Evolutionary conservation across 257 asterid species (phyloP), one percentile per base, ranked within the genome.

Genomic region (Nicotiana noctiflora): DNA sequence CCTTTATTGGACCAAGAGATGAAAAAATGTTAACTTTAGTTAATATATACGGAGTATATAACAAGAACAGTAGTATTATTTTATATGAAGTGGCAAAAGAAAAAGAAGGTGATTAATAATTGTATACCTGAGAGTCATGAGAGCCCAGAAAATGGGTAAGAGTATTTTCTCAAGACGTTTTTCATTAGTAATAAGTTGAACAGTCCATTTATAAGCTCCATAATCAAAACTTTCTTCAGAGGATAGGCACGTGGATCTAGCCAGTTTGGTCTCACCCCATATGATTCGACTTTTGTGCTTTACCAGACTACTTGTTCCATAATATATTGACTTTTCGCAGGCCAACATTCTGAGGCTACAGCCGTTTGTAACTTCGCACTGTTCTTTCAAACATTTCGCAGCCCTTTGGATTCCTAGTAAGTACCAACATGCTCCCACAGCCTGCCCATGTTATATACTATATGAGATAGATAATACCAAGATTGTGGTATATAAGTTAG

Each of bases 61-160:
- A 25, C 27, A 25, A 25, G 1, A 0, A 29, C n/a, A 2, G 2
- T 1, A 29, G 31, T 29, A 29, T 31, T 31, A 29, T 29, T 29
- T 29, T 29, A 6, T 31, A 31, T 31, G 6, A 31, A 31, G 5
- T 4, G 34, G 34, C 34, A 2, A 2, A 2, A 40, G 11, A 40
- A 40, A 2, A 1, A 37, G 46, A 37, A 37, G 40, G 7, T 34
- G 40, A 34, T 34, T 27, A 31, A 2, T 37, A 37, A 37, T 37
- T 37, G 46, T 7, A 37, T 40, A 70, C 99, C 99, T 96, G 5
- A 96, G 89, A 67, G 99, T 94, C 99, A 94, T 96, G 60, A 96
- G 97, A 79, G 98, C 99, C 99, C 99, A 96, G 32, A 96, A 96
- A 31, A 96, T 91, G 23, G 99, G 99, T 79, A 96, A 92, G 55